These are phyloP conservation scores for Hericium erinaceus DNA, from an alignment of 768 basidiomycete genomes.

Conservation along the genomic window DNA sequence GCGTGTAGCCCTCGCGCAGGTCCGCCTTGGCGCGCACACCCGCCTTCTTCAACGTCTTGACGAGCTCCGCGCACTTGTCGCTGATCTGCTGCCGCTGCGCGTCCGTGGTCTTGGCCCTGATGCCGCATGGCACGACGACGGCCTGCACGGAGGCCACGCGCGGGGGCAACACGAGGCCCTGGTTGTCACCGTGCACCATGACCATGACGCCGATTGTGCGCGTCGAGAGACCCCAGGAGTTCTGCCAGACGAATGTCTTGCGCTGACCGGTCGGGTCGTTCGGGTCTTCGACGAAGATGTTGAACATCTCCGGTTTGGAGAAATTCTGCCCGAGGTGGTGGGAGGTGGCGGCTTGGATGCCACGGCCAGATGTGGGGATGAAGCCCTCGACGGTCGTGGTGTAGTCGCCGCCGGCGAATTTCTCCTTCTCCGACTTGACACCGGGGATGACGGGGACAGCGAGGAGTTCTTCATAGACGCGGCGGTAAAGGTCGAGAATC, in stretches of 20 bases:
- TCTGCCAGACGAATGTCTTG: conserved; percentile 91
- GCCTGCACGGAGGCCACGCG: conserved; percentile 90
- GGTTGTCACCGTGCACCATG: conserved; percentile 98
- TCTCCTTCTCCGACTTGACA: conserved; percentile 97
- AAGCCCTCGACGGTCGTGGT: conserved; percentile 98
- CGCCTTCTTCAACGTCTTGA: conserved; percentile 56
- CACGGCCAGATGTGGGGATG: conserved; percentile 92
- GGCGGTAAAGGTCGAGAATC: conserved; percentile 93
- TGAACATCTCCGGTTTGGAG: conserved; percentile 93
- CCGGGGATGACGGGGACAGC: conserved; percentile 97
- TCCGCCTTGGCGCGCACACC: conserved; percentile 85
- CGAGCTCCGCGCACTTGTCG: conserved; percentile 69
- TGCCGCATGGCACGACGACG: conserved; percentile 86
- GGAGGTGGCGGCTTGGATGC: conserved; percentile 96
- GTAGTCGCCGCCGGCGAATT: conserved; percentile 96
- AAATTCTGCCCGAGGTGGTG: conserved; percentile 99
- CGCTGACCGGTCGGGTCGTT: conserved; percentile 54
- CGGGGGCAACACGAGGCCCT: conserved; percentile 95
- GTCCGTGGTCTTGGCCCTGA: conserved; percentile 76
- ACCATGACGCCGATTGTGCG: conserved; percentile 97
- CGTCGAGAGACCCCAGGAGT: conserved; percentile 98
- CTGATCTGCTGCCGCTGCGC: conserved; percentile 64
- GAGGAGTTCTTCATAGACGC: conserved; percentile 92
- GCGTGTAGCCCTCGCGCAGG: conserved; percentile 91
- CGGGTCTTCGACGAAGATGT: conserved; percentile 94